A percentile compares a stretch with the other conserved stretches of the same genome.
Conservation (phyloP, 306 rosid species). For the Coriaria nepalensis region DNA sequence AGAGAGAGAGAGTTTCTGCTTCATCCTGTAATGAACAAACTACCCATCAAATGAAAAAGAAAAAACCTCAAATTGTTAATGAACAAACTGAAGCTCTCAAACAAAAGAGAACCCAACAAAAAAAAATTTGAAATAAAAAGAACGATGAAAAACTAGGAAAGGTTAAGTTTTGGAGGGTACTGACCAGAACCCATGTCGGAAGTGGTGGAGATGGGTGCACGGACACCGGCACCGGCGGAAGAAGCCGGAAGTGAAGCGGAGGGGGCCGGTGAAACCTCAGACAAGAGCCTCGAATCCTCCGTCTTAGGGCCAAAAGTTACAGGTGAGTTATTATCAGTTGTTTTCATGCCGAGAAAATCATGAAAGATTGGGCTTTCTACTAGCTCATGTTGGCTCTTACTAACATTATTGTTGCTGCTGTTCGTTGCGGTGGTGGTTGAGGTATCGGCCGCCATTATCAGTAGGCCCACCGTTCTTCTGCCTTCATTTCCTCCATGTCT, state of each 20-base stretch:
- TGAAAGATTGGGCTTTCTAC: constrained; percentile 7
- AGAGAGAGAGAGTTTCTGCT: too few relatives aligned
- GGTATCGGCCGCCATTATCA: neutral
- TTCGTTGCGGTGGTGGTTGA: neutral
- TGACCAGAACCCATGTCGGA: constrained; percentile 6
- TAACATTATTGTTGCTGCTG: neutral
- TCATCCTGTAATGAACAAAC: too few relatives aligned
- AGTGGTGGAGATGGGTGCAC: neutral
- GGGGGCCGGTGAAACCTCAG: constrained; percentile 7
- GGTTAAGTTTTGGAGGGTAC: neutral
- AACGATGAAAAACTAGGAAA: neutral
- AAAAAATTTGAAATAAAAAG: neutral
- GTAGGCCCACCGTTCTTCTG: neutral
- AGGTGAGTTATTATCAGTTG: neutral
- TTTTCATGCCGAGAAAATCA: constrained; percentile 13
- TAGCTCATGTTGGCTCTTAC: constrained; percentile 1
- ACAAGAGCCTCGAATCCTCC: constrained; percentile 4
- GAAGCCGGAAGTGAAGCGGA: constrained; percentile 5
- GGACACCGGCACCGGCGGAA: neutral
- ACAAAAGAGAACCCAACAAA: too few relatives aligned
- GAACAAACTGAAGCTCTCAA: too few relatives aligned
- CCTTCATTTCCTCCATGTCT: neutral
- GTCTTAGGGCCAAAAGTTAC: constrained; percentile 1
- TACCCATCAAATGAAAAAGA: too few relatives aligned
- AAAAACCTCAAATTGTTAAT: too few relatives aligned